phyloP scores from a whole-genome alignment of 768 basidiomycete genomes.

The Leccinum ochraceum region DNA sequence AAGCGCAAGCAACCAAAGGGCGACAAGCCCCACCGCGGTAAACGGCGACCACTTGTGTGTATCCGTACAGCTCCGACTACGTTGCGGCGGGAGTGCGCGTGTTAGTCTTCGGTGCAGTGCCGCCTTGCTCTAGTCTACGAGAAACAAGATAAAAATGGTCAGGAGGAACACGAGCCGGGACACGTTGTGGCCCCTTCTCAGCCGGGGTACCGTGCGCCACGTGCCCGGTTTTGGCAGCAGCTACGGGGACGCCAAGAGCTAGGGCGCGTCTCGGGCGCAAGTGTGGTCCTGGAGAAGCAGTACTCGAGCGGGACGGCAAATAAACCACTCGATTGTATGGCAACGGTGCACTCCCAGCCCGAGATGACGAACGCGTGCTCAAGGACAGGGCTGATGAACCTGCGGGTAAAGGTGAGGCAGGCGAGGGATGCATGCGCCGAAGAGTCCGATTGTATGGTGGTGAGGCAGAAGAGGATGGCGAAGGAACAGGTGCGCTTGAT shows the following conservation, averaged over 20 bases:
- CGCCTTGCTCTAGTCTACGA: constrained; percentile 53
- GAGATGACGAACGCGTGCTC: constrained; percentile 64
- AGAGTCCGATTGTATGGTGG: constrained; percentile 45
- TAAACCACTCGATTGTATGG: constrained; percentile 53
- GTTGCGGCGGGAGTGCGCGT: neutral
- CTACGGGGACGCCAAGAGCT: constrained; percentile 25
- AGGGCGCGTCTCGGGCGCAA: constrained; percentile 43
- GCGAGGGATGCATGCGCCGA: constrained; percentile 61
- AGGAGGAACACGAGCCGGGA: constrained; percentile 81
- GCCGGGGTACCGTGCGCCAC: constrained; percentile 56
- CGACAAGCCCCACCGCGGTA: constrained; percentile 49
- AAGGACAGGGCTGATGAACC: constrained; percentile 86
- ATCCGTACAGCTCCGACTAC: constrained; percentile 33
- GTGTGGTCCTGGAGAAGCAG: constrained; percentile 50
- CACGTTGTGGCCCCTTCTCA: constrained; percentile 85
- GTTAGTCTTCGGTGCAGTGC: constrained; percentile 46
- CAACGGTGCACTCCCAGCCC: constrained; percentile 74
- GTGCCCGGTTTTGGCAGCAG: constrained; percentile 35
- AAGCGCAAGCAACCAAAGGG: constrained; percentile 63
- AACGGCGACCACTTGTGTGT: constrained; percentile 49
- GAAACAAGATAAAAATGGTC: too few species aligned
- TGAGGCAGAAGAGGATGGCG: constrained; percentile 60
- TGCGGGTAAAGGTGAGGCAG: constrained; percentile 76
- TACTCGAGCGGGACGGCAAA: constrained; percentile 56
- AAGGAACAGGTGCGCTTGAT: constrained; percentile 88